A percentile compares a stretch with the other conserved stretches of the same genome.
Conservation (phyloP, 176 grass and related monocot genomes). For the Bolboschoenus planiculmis region DNA sequence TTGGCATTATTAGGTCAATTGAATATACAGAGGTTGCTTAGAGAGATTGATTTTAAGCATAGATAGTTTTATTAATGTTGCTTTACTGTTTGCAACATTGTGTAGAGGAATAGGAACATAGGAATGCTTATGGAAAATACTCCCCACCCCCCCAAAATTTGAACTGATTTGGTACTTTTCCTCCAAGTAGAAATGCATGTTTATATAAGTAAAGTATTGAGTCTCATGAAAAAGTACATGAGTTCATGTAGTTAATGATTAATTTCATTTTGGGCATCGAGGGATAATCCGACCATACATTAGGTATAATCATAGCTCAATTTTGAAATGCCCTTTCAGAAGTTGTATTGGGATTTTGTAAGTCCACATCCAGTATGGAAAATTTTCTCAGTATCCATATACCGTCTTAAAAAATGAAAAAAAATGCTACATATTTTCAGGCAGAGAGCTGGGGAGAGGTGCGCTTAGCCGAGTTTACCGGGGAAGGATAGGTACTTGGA, state of each 20-base stretch:
- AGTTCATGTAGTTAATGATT: not conserved
- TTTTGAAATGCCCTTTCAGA: not conserved
- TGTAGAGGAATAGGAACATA: not conserved
- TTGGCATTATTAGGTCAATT: not conserved
- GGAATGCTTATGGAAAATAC: not conserved
- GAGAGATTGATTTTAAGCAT: not conserved
- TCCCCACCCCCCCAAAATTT: not conserved
- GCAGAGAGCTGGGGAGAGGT: constrained; percentile 36
- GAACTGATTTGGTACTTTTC: not conserved
- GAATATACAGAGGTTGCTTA: not conserved
- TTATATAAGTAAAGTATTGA: not conserved
- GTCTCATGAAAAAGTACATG: not conserved
- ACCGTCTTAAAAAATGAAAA: not conserved
- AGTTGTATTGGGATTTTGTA: not conserved
- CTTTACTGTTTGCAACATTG: not conserved
- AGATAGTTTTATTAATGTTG: not conserved
- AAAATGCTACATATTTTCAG: not conserved
- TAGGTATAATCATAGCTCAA: not conserved
- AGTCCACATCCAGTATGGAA: not conserved
- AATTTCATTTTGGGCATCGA: not conserved
- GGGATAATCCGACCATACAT: not conserved
- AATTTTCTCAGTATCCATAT: not conserved
- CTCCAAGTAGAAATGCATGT: not conserved
- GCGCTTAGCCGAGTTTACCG: constrained; percentile 38
- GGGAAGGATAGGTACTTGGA: constrained; percentile 24